These are phyloP conservation scores for Cryptosporidium baileyi DNA, from an alignment of 169 alveolate genomes.

Conservation along the genomic window DNA sequence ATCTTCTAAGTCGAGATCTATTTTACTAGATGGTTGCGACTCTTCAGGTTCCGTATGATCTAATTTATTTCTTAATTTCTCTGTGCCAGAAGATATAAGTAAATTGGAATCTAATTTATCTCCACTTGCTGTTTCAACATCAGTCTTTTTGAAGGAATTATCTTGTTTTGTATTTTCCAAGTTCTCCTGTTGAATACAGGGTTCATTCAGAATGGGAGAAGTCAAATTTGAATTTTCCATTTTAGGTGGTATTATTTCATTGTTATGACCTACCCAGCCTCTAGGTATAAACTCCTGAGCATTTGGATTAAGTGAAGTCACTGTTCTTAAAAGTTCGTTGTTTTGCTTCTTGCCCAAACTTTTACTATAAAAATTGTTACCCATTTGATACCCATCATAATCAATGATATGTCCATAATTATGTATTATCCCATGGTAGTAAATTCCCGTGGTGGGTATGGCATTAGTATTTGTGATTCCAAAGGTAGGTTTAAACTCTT, in stretches of 20 bases:
- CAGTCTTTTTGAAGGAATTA: too few species aligned
- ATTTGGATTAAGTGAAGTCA: conserved; percentile 46
- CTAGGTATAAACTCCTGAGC: conserved; percentile 68
- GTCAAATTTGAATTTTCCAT: neutral
- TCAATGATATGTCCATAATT: conserved; percentile 23
- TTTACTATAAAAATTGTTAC: neutral
- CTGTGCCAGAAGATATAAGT: neutral
- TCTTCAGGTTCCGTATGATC: neutral
- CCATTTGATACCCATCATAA: conserved; percentile 37
- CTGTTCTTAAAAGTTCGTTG: neutral
- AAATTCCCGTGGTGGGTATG: conserved; percentile 11
- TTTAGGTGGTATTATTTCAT: neutral
- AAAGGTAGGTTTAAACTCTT: conserved; percentile 56
- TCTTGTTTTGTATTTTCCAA: neutral
- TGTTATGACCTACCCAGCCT: conserved; percentile 44
- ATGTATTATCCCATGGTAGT: conserved; percentile 58
- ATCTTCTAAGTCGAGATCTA: neutral
- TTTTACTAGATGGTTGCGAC: neutral
- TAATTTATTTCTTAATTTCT: neutral
- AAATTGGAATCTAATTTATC: neutral
- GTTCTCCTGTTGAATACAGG: neutral
- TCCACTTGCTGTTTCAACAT: neutral
- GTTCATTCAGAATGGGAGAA: too few species aligned
- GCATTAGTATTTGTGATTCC: conserved; percentile 9
- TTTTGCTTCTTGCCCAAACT: neutral